These are phyloP conservation scores for Alternaria gansuensis DNA, from an alignment of 2,329 filamentous ascomycete genomes.

Conservation along the genomic window DNA sequence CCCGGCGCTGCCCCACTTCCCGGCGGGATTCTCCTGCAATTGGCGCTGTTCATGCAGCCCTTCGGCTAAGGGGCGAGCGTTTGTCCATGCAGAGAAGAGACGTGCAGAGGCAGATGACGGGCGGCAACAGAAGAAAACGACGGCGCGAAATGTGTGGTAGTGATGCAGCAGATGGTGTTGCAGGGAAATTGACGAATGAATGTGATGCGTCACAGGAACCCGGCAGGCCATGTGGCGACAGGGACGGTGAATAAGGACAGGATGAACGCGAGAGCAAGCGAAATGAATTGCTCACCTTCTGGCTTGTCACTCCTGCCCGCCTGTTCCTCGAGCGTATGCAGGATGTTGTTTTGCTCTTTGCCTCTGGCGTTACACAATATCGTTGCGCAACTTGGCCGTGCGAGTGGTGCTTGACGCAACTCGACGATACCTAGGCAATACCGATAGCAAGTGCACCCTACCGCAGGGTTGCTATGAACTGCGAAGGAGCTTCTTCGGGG, in stretches of 20 bases:
- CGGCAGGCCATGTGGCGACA: conserved; percentile 47
- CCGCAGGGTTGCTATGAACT: conserved; percentile 18
- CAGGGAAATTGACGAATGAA: conserved; percentile 40
- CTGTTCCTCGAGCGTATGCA: conserved; percentile 20
- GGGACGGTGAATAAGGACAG: conserved; percentile 34
- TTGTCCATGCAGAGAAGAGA: conserved; percentile 21
- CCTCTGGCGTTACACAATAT: conserved; percentile 18
- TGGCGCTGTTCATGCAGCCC: conserved; percentile 36
- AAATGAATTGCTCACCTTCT: conserved; percentile 47
- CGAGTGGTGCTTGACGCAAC: background rate
- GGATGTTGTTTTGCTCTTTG: conserved; percentile 4
- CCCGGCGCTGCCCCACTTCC: conserved; percentile 32
- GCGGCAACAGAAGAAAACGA: conserved; percentile 7
- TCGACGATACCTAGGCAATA: conserved; percentile 14
- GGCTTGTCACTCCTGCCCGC: conserved; percentile 33
- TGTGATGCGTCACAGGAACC: conserved; percentile 37
- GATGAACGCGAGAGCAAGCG: conserved; percentile 38
- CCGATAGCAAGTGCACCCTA: conserved; percentile 2
- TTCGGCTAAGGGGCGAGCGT: conserved; percentile 34
- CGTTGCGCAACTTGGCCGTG: conserved; percentile 1
- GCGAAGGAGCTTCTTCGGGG: conserved; percentile 27
- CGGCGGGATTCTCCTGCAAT: conserved; percentile 27
- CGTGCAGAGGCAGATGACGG: conserved; percentile 15
- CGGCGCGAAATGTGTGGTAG: conserved; percentile 18
- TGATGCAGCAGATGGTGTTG: conserved; percentile 43